phyloP scores from a whole-genome alignment of 352 stramenopile species.

The Globisporangium solare region DNA sequence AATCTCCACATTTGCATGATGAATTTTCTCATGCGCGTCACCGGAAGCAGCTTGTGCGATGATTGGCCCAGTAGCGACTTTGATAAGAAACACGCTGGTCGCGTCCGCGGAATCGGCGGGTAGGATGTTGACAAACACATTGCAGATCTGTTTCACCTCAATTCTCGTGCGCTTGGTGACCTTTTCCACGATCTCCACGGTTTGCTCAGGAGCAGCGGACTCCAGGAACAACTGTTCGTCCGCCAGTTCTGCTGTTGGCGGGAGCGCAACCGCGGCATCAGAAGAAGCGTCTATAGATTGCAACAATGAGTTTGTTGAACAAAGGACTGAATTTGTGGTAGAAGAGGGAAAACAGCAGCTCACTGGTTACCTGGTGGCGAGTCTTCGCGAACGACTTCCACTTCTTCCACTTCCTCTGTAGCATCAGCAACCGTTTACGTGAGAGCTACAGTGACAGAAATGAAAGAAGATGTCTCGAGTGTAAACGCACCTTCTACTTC shows the following conservation, averaged over 20 bases:
- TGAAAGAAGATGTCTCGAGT: neutral
- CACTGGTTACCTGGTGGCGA: slow-evolving; percentile 12
- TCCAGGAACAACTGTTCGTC: slow-evolving; percentile 77
- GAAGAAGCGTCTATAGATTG: neutral
- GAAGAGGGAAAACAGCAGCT: too few species aligned
- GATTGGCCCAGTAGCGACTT: slow-evolving; percentile 50
- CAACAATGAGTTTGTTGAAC: neutral
- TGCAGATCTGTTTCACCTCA: slow-evolving; percentile 50
- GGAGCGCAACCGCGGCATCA: neutral
- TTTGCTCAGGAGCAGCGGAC: slow-evolving; percentile 21
- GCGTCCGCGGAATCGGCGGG: slow-evolving; percentile 55
- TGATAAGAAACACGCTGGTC: slow-evolving; percentile 77
- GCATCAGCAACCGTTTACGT: neutral
- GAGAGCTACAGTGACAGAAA: neutral
- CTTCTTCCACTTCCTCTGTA: slow-evolving; percentile 68
- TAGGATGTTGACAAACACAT: slow-evolving; percentile 65
- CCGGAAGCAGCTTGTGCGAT: slow-evolving; percentile 25
- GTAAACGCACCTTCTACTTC: slow-evolving; percentile 46
- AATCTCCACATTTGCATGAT: slow-evolving; percentile 74
- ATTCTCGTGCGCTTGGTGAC: slow-evolving; percentile 44
- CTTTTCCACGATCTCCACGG: slow-evolving; percentile 35
- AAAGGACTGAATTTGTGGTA: neutral
- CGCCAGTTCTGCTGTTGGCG: slow-evolving; percentile 27
- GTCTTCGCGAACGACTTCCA: slow-evolving; percentile 47
- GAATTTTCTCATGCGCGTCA: slow-evolving; percentile 41